Conservation (phyloP, 2,329 filamentous ascomycete genomes). For the Onygenales sp. region DNA sequence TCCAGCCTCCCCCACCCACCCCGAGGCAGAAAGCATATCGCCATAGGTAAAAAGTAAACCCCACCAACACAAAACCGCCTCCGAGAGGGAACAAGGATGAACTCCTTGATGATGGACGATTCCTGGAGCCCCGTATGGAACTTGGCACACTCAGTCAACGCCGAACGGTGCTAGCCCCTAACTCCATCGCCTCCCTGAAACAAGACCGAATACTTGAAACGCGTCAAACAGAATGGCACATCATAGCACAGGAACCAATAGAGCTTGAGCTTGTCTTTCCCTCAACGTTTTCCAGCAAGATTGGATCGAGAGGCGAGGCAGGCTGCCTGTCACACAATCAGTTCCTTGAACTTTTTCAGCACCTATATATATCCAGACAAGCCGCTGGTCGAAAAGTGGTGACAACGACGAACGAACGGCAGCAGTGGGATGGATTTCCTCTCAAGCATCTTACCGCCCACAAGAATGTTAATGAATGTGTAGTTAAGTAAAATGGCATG, state of each 20-base stretch:
- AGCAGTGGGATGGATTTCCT: too few species aligned
- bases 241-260: slow-evolving; percentile 28
- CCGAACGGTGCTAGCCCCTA: slow-evolving; percentile 21
- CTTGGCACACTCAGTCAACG: slow-evolving; percentile 24
- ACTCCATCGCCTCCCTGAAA: neutral
- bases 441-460: too few species aligned
- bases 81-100: neutral
- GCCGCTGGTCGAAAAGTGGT: too few species aligned
- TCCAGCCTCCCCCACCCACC: too few species aligned
- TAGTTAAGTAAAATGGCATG: too few species aligned
- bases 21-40: neutral
- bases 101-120: neutral
- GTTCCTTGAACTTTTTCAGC: slow-evolving; percentile 26
- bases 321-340: slow-evolving; percentile 22
- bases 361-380: slow-evolving; percentile 4
- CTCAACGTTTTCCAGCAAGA: slow-evolving; percentile 31
- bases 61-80: too few species aligned
- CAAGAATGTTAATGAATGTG: too few species aligned
- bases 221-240: slow-evolving; percentile 28
- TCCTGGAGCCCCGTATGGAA: slow-evolving; percentile 33
- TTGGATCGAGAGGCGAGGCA: slow-evolving; percentile 17
- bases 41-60: neutral
- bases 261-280: slow-evolving; percentile 32
- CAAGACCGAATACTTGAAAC: slow-evolving; percentile 24
- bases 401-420: too few species aligned